Conservation (phyloP, 192 early-diverging fungal species). For the Coemansia sp. region DNA sequence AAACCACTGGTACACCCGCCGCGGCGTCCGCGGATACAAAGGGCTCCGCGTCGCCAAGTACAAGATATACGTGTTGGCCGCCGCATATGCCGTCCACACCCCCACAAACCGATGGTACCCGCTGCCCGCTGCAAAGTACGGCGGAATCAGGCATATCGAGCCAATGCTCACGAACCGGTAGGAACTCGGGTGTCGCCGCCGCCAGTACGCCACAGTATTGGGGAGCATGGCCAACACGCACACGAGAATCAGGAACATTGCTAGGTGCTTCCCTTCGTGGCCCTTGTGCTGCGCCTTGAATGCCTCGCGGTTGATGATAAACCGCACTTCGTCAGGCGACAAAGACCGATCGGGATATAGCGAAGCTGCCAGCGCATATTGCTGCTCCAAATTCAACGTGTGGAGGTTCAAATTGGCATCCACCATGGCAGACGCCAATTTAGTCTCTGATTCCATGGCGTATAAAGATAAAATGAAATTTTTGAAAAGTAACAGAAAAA, state of each 20-base stretch:
- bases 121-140: slow-evolving; percentile 42
- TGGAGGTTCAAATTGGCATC: neutral
- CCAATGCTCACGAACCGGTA: slow-evolving; percentile 44
- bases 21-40: slow-evolving; percentile 36
- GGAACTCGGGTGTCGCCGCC: slow-evolving; percentile 33
- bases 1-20: slow-evolving; percentile 53
- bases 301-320: slow-evolving; percentile 21
- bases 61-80: slow-evolving; percentile 33
- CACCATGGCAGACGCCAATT: neutral
- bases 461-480: neutral
- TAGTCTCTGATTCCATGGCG: neutral
- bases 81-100: slow-evolving; percentile 36
- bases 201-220: slow-evolving; percentile 34
- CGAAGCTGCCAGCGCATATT: slow-evolving; percentile 18
- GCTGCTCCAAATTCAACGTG: slow-evolving; percentile 20
- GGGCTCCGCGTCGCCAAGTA: slow-evolving; percentile 42
- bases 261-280: slow-evolving; percentile 36
- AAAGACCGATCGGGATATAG: slow-evolving; percentile 32
- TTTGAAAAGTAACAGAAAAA: no score
- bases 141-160: slow-evolving; percentile 46
- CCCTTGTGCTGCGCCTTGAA: slow-evolving; percentile 34
- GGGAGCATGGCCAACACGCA: slow-evolving; percentile 44
- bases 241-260: slow-evolving; percentile 47
- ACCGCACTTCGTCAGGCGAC: slow-evolving; percentile 16
- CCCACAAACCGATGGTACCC: slow-evolving; percentile 38